These are phyloP conservation scores for Apiotrichum siamense DNA, from an alignment of 1,284 basidiomycete species.

Conservation along the genomic window DNA sequence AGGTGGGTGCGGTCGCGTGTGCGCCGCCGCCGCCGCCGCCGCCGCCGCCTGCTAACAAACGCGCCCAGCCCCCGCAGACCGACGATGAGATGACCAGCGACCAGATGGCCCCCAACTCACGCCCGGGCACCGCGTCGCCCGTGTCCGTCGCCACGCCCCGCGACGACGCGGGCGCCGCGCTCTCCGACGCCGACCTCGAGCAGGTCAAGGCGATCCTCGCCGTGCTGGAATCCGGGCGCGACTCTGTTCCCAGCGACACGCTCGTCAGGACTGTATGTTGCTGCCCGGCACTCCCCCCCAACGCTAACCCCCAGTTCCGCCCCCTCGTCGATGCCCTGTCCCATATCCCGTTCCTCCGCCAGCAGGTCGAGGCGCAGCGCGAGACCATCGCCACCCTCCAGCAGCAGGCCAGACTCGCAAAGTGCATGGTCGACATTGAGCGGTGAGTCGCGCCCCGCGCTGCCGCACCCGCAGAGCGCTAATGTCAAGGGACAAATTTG, in stretches of 20 bases:
- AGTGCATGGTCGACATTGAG: slow-evolving; percentile 28
- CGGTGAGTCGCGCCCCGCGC: slow-evolving; percentile 24
- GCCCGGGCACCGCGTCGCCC: background rate
- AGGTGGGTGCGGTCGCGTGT: background rate
- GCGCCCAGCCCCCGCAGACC: background rate
- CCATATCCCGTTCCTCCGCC: slow-evolving; percentile 29
- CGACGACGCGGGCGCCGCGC: slow-evolving; percentile 1
- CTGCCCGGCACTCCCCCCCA: too few species aligned
- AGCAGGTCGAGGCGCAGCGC: slow-evolving; percentile 34
- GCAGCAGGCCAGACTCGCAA: slow-evolving; percentile 30
- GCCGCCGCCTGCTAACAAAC: background rate
- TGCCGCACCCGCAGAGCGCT: background rate
- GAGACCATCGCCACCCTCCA: slow-evolving; percentile 39
- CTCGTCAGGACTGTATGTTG: slow-evolving; percentile 29
- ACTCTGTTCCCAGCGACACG: slow-evolving; percentile 14
- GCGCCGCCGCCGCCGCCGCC: too few species aligned
- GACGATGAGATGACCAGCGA: slow-evolving; percentile 3
- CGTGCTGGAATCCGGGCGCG: slow-evolving; percentile 2
- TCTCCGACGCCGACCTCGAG: slow-evolving; percentile 16
- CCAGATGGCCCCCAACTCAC: background rate
- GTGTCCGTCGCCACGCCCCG: background rate
- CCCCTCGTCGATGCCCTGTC: slow-evolving; percentile 23
- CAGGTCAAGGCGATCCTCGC: slow-evolving; percentile 15
- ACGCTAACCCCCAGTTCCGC: slow-evolving; percentile 22
- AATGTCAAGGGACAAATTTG: slow-evolving; percentile 26